Evolutionary conservation across 2,329 filamentous ascomycete species (phyloP).

Genomic region (Colletotrichum nymphaeae): DNA sequence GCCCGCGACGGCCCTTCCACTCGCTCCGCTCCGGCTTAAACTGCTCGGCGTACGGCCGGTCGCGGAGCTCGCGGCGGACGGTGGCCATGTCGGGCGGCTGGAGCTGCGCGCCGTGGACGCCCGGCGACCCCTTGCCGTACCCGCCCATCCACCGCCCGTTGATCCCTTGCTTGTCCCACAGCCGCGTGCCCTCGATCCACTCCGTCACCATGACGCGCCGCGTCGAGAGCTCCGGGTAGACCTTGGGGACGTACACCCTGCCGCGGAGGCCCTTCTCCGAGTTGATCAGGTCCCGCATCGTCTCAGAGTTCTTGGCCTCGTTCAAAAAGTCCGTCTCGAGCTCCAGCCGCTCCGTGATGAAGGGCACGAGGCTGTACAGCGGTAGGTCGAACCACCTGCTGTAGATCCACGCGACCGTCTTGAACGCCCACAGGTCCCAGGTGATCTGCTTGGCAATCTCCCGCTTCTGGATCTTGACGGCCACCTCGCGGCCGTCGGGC

Average conservation of each 20-base stretch:
- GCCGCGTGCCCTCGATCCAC: constrained; percentile 94
- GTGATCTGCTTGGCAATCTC: constrained; percentile 92
- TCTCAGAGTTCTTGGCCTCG: constrained; percentile 88
- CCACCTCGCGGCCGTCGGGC: constrained; percentile 88
- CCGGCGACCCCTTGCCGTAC: constrained; percentile 80
- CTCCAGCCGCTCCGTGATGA: constrained; percentile 90
- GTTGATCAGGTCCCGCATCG: constrained; percentile 82
- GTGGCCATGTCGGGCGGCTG: constrained; percentile 58
- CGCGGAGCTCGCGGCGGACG: constrained; percentile 58
- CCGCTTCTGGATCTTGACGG: constrained; percentile 95
- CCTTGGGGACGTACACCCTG: constrained; percentile 87
- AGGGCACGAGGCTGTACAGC: constrained; percentile 89
- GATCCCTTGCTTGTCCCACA: constrained; percentile 92
- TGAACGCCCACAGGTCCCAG: constrained; percentile 97
- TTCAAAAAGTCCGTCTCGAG: constrained; percentile 95
- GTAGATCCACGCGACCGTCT: constrained; percentile 86
- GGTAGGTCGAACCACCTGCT: constrained; percentile 93
- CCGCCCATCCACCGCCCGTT: constrained; percentile 83
- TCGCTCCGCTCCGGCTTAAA: constrained; percentile 84
- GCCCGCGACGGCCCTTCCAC: constrained; percentile 79
- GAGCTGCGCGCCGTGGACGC: constrained; percentile 76
- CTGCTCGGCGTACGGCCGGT: constrained; percentile 65
- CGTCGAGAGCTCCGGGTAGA: constrained; percentile 85
- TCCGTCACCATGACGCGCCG: constrained; percentile 91
- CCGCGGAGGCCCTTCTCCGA: constrained; percentile 80